These are phyloP conservation scores for Backusella circina DNA, from an alignment of 192 early-diverging fungal species.

Conservation along the genomic window DNA sequence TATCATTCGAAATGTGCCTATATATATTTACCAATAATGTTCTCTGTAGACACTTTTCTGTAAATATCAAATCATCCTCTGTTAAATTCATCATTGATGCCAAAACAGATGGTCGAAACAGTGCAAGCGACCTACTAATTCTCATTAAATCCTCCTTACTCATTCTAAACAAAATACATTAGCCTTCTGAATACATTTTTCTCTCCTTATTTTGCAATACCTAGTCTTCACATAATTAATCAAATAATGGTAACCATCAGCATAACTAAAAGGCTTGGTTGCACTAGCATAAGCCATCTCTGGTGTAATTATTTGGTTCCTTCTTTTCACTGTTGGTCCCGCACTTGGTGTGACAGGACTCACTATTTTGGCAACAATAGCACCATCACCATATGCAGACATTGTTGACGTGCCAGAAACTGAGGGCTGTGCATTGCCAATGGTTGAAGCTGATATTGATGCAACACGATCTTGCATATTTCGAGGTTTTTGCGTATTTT, in stretches of 20 bases:
- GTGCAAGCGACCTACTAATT: constrained; percentile 83
- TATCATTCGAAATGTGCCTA: neutral
- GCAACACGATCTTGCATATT: neutral
- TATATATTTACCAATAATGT: constrained; percentile 64
- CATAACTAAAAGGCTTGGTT: constrained; percentile 83
- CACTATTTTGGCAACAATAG: constrained; percentile 11
- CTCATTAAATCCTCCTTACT: constrained; percentile 83
- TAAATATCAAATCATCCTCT: constrained; percentile 89
- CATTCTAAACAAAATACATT: constrained; percentile 57
- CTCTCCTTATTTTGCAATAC: neutral
- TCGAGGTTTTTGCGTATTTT: neutral
- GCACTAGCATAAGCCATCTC: constrained; percentile 79
- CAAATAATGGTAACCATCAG: constrained; percentile 89
- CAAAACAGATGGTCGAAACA: constrained; percentile 90
- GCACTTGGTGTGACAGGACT: constrained; percentile 7
- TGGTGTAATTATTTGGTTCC: constrained; percentile 38
- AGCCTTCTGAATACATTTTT: neutral
- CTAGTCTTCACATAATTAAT: constrained; percentile 68
- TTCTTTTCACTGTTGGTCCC: constrained; percentile 8
- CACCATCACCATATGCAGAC: constrained; percentile 13
- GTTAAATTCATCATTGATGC: constrained; percentile 92
- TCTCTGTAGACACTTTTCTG: constrained; percentile 95
- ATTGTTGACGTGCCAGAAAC: constrained; percentile 9
- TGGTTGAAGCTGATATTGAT: neutral
- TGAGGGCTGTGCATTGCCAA: neutral